Base-by-base conservation (phyloP, 2,329 filamentous ascomycete genomes). In the Ceratocystis colombiana region DNA sequence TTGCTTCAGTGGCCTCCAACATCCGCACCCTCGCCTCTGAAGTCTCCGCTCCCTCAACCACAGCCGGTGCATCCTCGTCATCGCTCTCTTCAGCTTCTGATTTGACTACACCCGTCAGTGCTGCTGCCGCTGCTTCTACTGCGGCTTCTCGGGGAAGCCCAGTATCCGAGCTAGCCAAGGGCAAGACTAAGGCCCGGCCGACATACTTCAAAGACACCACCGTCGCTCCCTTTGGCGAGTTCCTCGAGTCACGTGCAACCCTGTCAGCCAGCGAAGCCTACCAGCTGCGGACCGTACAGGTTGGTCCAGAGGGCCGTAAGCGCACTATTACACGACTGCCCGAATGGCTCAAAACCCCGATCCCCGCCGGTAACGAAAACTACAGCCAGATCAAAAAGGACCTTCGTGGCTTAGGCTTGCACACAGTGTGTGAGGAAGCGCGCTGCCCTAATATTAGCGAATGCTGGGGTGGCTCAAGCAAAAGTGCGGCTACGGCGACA, bases 341-440 rank as follows among this genome's bases (percentile, higher is more conserved):
- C 22, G 84, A 88, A 71, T 99, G 94, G 94, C 84, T 99, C 69
- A 96, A 97, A 81, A 99, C 93, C 25, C 89, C 91, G 1, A 94
- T 99, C 66, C 94, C 94, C 0, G 85, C 85, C 12, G 87, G 87
- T 69, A 88, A 85, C 74, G 77, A 80, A 67, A 95, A 95, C 77
- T 96, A 88, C 80, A 95, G 95, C 78, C 89, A 90, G 73, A 96
- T 99, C 76, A 96, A 96, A 80, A 86, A 88, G 70, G 94, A 99
- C 75, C 79, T 99, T 70, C 84, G 94, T 45, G 94, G 94, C 0
- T 78, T 99, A 68, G 88, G 89, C 67, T 80, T 99, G 66, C 92
- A 96, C 76, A 99, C 94, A 3, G 94, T 99, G 17, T 99, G 94
- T 76, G 94, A 99, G 78, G 94, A 99, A 78, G 94, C 94, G 1